Evolutionary conservation across 176 grass and related monocot species (phyloP).

Genomic region (Carex littledalei): DNA sequence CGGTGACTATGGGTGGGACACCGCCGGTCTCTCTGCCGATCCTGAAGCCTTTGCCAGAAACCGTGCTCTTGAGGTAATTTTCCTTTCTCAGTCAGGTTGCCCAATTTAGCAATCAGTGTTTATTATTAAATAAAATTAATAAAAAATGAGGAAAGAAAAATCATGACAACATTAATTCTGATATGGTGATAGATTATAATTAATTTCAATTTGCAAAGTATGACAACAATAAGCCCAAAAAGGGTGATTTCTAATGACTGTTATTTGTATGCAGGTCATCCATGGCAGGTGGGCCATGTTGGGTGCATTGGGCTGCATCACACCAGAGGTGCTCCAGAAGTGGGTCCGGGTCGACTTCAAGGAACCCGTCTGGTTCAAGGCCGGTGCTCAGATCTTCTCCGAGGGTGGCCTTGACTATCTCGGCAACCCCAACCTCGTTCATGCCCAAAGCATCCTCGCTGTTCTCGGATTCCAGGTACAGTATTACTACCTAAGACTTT

Average conservation of each 20-base stretch:
- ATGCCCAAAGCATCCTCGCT: constrained; percentile 95
- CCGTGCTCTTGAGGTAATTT: constrained; percentile 75
- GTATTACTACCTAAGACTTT: background rate
- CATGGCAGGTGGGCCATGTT: constrained; percentile 95
- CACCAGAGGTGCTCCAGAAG: constrained; percentile 77
- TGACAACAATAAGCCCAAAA: background rate
- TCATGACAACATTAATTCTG: background rate
- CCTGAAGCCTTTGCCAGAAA: constrained; percentile 88
- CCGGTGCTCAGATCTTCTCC: constrained; percentile 93
- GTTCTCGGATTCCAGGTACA: constrained; percentile 63
- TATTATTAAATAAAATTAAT: background rate
- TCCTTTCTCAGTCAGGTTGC: background rate
- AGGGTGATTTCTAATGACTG: background rate
- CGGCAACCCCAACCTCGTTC: constrained; percentile 93
- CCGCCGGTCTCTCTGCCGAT: constrained; percentile 83
- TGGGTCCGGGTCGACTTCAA: constrained; percentile 93
- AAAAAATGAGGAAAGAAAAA: background rate
- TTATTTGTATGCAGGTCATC: constrained; percentile 42
- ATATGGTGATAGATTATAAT: background rate
- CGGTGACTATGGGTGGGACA: constrained; percentile 97
- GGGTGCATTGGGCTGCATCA: constrained; percentile 85
- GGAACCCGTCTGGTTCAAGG: constrained; percentile 98
- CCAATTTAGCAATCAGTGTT: background rate
- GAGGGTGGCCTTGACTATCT: constrained; percentile 97
- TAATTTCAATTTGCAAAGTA: background rate